phyloP scores from a whole-genome alignment of 169 alveolate species.

The Neospora caninum region DNA sequence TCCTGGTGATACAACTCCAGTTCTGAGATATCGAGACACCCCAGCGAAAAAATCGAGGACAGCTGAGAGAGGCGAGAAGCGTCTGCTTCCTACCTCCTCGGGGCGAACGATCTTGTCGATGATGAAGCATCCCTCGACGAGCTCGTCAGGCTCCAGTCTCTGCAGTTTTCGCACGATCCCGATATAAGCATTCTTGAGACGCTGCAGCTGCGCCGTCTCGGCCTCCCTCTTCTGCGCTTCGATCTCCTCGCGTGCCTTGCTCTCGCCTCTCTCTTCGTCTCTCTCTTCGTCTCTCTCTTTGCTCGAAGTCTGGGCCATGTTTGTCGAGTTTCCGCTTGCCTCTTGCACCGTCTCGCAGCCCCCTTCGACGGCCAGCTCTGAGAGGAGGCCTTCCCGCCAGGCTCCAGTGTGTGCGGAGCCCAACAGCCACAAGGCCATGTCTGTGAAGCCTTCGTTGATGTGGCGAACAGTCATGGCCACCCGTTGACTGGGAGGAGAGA shows the following conservation, averaged over 20 bases:
- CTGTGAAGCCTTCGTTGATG: conserved; percentile 3
- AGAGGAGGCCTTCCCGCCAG: background rate
- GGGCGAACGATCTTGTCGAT: conserved; percentile 28
- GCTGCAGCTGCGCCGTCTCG: background rate
- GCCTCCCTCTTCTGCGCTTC: background rate
- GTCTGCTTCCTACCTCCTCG: background rate
- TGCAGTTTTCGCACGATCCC: background rate
- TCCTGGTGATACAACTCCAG: no score
- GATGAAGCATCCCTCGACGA: conserved; percentile 56
- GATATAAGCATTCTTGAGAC: background rate
- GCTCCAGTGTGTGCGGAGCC: background rate
- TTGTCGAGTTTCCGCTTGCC: background rate
- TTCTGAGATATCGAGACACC: no score
- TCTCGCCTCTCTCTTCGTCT: background rate
- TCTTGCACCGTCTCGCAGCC: background rate
- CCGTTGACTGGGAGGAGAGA: background rate
- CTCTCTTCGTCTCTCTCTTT: background rate
- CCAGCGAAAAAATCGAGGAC: no score
- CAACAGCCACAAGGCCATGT: background rate
- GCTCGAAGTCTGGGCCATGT: background rate
- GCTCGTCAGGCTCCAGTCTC: background rate
- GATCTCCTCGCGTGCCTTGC: background rate
- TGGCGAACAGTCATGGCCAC: background rate
- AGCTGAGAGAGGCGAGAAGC: no score
- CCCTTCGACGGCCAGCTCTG: background rate